A percentile compares a stretch with the other conserved stretches of the same genome.
Evolutionary conservation across 164 flowering plant species (phyloP).

Genomic region (Piper betle): DNA sequence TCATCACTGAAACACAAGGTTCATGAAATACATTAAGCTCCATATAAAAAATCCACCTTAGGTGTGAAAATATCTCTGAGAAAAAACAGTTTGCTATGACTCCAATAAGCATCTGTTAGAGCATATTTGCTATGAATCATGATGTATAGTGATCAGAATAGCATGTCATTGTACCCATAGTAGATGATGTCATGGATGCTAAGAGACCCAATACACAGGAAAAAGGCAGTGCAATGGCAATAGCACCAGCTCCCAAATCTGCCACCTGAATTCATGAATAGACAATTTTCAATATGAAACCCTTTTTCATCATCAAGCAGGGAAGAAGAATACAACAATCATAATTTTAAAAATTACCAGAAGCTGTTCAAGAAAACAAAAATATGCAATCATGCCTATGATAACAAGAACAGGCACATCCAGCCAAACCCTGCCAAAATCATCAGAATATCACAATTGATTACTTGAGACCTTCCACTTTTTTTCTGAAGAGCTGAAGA

Average conservation of each 20-base stretch:
- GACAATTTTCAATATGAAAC: not conserved
- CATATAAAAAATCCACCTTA: not conserved
- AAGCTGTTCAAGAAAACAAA: slow-evolving; percentile 95
- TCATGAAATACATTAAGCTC: not conserved
- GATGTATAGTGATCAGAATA: not conserved
- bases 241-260: slow-evolving; percentile 67
- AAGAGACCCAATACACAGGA: slow-evolving; percentile 86
- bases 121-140: not conserved
- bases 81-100: too few relatives aligned
- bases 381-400: slow-evolving; percentile 92
- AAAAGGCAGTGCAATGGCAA: slow-evolving; percentile 84
- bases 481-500: too few relatives aligned
- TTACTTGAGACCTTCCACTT: not conserved
- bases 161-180: slow-evolving; percentile 57
- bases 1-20: slow-evolving; percentile 35
- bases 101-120: not conserved
- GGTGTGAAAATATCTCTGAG: too few relatives aligned
- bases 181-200: slow-evolving; percentile 78
- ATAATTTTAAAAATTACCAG: slow-evolving; percentile 39
- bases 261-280: slow-evolving; percentile 33
- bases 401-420: slow-evolving; percentile 89
- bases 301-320: not conserved
- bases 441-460: not conserved
- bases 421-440: slow-evolving; percentile 68
- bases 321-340: not conserved